These are phyloP conservation scores for Candida ipomoeae DNA, from an alignment of 805 yeast genomes.

Conservation along the genomic window DNA sequence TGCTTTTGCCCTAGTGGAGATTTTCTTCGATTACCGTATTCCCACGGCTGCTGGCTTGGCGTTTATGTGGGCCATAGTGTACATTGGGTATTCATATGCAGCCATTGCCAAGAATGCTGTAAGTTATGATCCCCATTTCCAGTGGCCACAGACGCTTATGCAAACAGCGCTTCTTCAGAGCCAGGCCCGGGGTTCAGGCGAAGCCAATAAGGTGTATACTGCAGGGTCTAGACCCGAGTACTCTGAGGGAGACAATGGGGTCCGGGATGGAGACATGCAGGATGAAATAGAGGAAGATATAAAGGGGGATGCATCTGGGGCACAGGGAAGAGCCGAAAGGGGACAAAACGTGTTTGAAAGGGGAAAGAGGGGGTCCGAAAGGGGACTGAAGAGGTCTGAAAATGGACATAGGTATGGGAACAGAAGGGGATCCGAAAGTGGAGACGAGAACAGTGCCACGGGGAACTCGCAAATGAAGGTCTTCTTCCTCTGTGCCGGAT, in stretches of 20 bases:
- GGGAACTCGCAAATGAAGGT: conserved; percentile 29
- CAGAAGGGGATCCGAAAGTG: too few species aligned
- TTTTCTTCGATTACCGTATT: conserved; percentile 38
- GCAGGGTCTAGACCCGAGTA: background rate
- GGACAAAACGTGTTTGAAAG: too few species aligned
- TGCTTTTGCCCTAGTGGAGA: conserved; percentile 44
- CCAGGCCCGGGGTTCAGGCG: conserved; percentile 14
- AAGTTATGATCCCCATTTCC: conserved; percentile 45
- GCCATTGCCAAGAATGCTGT: conserved; percentile 45
- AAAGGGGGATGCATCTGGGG: too few species aligned
- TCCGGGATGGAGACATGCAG: background rate
- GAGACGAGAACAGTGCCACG: background rate
- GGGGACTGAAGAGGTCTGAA: too few species aligned
- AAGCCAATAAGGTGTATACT: background rate
- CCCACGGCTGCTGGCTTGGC: conserved; percentile 30
- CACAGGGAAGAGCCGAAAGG: too few species aligned
- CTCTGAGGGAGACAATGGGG: too few species aligned
- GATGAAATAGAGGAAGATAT: too few species aligned
- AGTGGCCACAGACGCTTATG: conserved; percentile 50
- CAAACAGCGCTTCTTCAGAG: conserved; percentile 35
- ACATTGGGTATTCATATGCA: conserved; percentile 51
- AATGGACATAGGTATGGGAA: too few species aligned
- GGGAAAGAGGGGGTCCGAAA: too few species aligned
- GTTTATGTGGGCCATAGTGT: conserved; percentile 51
- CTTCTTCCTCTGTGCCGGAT: conserved; percentile 30